phyloP scores from a whole-genome alignment of 2,329 filamentous ascomycete species.

The Gaeumannomyces sp. region DNA sequence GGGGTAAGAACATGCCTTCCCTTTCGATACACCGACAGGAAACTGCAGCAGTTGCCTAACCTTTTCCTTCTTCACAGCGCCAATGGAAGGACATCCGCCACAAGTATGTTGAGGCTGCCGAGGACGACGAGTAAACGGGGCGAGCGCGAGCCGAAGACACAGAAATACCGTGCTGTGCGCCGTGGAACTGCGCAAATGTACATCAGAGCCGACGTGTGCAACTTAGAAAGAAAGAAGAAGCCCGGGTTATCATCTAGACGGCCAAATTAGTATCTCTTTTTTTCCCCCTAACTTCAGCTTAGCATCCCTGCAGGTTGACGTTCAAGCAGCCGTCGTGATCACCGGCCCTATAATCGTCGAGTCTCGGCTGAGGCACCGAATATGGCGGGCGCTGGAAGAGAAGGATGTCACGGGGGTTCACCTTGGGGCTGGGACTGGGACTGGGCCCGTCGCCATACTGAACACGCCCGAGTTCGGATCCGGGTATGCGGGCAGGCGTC shows the following conservation, averaged over 20 bases:
- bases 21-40: not conserved
- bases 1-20: slow-evolving; percentile 61
- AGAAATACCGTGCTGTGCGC: not conserved
- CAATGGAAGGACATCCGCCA: slow-evolving; percentile 99
- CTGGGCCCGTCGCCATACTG: not conserved
- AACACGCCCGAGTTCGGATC: not conserved
- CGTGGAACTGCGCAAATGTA: not conserved
- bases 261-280: not conserved
- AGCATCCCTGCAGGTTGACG: not conserved
- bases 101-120: slow-evolving; percentile 69
- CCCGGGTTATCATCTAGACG: not conserved
- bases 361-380: not conserved
- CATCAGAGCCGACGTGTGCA: not conserved
- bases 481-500: too few relatives aligned
- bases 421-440: not conserved
- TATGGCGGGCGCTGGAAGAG: not conserved
- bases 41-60: not conserved
- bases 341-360: not conserved
- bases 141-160: not conserved
- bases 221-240: not conserved
- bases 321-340: not conserved
- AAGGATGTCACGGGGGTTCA: not conserved
- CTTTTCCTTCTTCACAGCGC: slow-evolving; percentile 52
- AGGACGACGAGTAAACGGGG: slow-evolving; percentile 55
- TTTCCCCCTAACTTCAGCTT: not conserved